Evolutionary conservation across 2,329 filamentous ascomycete species (phyloP), one percentile per base, ranked within the genome.

Genomic region (Colletotrichum tropicicola): DNA sequence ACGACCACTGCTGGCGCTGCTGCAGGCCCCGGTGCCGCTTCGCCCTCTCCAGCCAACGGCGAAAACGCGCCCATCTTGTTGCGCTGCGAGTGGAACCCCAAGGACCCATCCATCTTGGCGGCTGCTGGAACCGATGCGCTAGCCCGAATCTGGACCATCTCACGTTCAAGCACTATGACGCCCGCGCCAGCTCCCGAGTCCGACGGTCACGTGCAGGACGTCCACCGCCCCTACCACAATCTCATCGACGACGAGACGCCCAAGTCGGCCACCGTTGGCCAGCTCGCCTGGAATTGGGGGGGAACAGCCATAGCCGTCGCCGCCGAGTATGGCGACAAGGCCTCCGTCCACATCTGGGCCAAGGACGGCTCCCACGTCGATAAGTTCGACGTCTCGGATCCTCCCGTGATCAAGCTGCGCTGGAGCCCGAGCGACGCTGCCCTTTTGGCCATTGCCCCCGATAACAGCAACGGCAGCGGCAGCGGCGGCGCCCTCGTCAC

Each of bases 61-160:
- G 84, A 87, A 73, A 86, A 83, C 72, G 81, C 82, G 77, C 86
- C 88, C 74, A 83, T 89, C 72, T 79, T 90, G 77, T 83, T 90
- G 80, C 87, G 89, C 78, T 90, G 88, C 84, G 87, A 89, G 82
- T 91, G 87, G 86, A 89, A 86, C 82, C 88, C 88, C 70, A 82
- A 76, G 77, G 84, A 90, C 81, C 85, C 88, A 76, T 87, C 84
- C 65, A 80, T 89, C 78, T 82, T 91, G 83, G 88, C 87, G 77
- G 87, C 87, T 82, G 87, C 86, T 80, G 88, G 88, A 73, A 90
- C 87, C 76, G 88, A 90, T 82, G 87, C 88, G 79, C 87, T 90
- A 87, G 88, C 88, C 82, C 87, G 88, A 69, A 83, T 90, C 79
- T 90, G 88, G 88, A 89, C 85, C 68, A 77, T 90, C 70, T 84